phyloP scores from a whole-genome alignment of 495 filamentous ascomycete genomes.

The Penicillium robsamsonii region DNA sequence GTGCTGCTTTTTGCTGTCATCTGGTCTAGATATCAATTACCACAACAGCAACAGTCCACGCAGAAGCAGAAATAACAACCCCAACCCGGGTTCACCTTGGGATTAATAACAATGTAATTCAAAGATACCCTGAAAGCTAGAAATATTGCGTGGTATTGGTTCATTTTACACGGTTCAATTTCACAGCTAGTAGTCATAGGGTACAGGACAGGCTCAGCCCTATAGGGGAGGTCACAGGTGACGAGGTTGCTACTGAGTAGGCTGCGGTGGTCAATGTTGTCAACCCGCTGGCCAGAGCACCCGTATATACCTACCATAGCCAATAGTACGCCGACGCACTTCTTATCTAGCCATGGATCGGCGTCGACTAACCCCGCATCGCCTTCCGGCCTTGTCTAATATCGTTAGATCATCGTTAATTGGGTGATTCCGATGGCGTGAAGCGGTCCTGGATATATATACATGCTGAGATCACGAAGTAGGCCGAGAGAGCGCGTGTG shows the following conservation, averaged over 20 bases:
- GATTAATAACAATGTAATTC: slow-evolving; percentile 1
- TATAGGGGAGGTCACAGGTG: neutral
- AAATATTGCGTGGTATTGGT: neutral
- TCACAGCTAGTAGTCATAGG: neutral
- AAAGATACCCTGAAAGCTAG: neutral
- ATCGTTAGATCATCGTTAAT: too few species aligned
- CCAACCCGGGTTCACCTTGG: neutral
- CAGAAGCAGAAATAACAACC: slow-evolving; percentile 3
- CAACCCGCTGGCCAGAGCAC: neutral
- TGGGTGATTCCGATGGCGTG: too few species aligned
- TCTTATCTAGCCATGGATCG: too few species aligned
- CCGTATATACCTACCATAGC: neutral
- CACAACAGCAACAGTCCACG: neutral
- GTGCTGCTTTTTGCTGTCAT: slow-evolving; percentile 51
- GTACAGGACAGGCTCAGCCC: neutral
- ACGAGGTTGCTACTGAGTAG: neutral
- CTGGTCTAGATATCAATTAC: slow-evolving; percentile 18
- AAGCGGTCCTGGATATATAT: too few species aligned
- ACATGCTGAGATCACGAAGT: too few species aligned
- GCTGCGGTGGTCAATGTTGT: neutral
- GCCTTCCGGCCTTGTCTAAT: too few species aligned
- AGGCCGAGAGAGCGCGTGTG: too few species aligned
- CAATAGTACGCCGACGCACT: too few species aligned
- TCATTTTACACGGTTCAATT: neutral
- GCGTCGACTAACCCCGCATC: too few species aligned